Evolutionary conservation across 495 filamentous ascomycete species (phyloP), one percentile per base, ranked within the genome.

Genomic region (Aspergillus egyptiacus): DNA sequence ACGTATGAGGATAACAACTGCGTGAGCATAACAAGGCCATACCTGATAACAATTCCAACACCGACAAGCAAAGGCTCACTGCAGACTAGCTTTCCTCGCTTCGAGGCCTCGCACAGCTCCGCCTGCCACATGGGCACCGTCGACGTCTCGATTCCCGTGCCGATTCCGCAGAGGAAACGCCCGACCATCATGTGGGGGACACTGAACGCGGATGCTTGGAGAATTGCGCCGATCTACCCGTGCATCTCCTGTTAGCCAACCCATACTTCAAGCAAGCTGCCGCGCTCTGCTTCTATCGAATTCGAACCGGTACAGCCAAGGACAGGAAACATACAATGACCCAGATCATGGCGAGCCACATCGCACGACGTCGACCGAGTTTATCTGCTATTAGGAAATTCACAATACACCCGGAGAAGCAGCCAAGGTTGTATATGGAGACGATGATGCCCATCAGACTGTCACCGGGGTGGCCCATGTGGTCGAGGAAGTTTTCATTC

Each of bases 61-160:
- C 60, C 64, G 5, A 59, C 69, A 17, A 75, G 59, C 25, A 76
- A 63, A 7, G 69, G 67, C 55, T 78, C 71, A 32, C 62, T 67
- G n/a, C 63, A 67, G 11, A 80, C 64, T 2, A 73, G 56, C 18
- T 61, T 60, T 13, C 75, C 77, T 34, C 73, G 62, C 14, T 65
- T 63, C 15, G 57, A 61, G 0, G 66, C 64, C 23, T 74, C 64
- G 25, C 68, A 72, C 10, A 72, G 52, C 47, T 80, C 74, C 3
- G 70, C 66, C 47, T 77, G 75, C 55, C 72, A 78, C 37, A 76
- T 68, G 3, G 75, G 73, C 13, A 71, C 71, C 4, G 71, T 75
- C 19, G 63, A 63, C 7, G 70, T 69, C 42, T 77, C 71, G 40
- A 71, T 67, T 9, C 77, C 77, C 36, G 75, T 78, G 5, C 77